These are phyloP conservation scores for Suhomyces sp. DNA, from an alignment of 805 yeast species.

Conservation along the genomic window DNA sequence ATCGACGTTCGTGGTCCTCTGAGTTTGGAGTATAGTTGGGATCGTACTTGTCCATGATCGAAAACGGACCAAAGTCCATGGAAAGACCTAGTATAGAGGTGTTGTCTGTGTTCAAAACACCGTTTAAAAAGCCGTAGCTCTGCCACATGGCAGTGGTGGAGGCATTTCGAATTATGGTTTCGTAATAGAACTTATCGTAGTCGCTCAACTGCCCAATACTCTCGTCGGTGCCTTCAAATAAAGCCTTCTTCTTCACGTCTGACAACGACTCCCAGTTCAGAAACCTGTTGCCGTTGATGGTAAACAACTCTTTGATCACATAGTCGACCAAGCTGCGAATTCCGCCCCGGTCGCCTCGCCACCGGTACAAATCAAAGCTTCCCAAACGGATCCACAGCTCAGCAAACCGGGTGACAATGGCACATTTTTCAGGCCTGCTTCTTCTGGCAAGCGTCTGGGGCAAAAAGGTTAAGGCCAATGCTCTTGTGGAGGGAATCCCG, in stretches of 20 bases:
- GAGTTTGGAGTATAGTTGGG: slow-evolving; percentile 85
- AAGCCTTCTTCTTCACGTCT: slow-evolving; percentile 12
- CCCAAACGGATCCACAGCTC: slow-evolving; percentile 87
- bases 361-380: slow-evolving; percentile 76
- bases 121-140: slow-evolving; percentile 87
- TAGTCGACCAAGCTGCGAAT: slow-evolving; percentile 65
- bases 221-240: slow-evolving; percentile 15
- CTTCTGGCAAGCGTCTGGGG: slow-evolving; percentile 80
- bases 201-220: slow-evolving; percentile 43
- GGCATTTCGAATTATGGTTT: slow-evolving; percentile 73
- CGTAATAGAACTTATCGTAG: slow-evolving; percentile 71
- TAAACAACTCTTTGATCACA: slow-evolving; percentile 63
- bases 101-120: slow-evolving; percentile 92
- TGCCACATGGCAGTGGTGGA: slow-evolving; percentile 80
- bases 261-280: slow-evolving; percentile 22
- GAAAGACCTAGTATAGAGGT: slow-evolving; percentile 86
- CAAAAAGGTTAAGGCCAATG: slow-evolving; percentile 64
- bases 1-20: slow-evolving; percentile 71
- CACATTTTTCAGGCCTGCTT: slow-evolving; percentile 71
- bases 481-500: slow-evolving; percentile 85
- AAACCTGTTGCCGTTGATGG: slow-evolving; percentile 27
- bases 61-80: slow-evolving; percentile 93
- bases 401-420: slow-evolving; percentile 80
- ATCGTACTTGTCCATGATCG: slow-evolving; percentile 81
- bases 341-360: slow-evolving; percentile 66